Evolutionary conservation across 2,329 filamentous ascomycete genomes (phyloP).

Genomic region (Dactylellina parvicollis): DNA sequence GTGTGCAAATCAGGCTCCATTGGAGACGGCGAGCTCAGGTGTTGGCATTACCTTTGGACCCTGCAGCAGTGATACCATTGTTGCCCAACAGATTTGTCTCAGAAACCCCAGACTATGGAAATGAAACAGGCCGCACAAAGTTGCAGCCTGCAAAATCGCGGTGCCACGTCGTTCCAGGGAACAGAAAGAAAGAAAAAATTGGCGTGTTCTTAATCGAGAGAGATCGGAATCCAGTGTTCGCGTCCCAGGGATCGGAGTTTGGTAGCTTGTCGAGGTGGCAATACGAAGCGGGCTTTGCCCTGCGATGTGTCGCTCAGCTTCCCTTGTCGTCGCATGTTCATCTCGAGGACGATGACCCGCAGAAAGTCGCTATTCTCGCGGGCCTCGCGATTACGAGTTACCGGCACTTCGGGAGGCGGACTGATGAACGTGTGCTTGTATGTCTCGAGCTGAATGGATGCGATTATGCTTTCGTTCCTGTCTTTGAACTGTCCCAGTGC

Average conservation of each 20-base stretch:
- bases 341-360: conserved; percentile 76
- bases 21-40: conserved; percentile 41
- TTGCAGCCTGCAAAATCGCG: conserved; percentile 29
- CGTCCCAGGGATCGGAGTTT: conserved; percentile 52
- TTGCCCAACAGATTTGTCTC: conserved; percentile 42
- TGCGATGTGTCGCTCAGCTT: conserved; percentile 74
- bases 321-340: conserved; percentile 74
- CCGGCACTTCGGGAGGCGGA: conserved; percentile 38
- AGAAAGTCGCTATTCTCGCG: conserved; percentile 77
- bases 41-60: conserved; percentile 40
- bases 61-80: conserved; percentile 29
- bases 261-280: conserved; percentile 71
- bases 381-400: conserved; percentile 67
- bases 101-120: conserved; percentile 26
- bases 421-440: conserved; percentile 64
- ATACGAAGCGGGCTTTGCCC: conserved; percentile 74
- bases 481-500: conserved; percentile 59
- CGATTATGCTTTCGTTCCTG: conserved; percentile 66
- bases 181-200: conserved; percentile 7
- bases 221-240: conserved; percentile 45
- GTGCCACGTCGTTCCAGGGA: conserved; percentile 33
- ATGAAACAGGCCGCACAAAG: conserved; percentile 22
- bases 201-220: conserved; percentile 28
- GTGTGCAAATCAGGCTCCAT: conserved; percentile 35
- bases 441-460: conserved; percentile 77